Conservation (phyloP, 768 basidiomycete species). For the Tulasnella sp. region DNA sequence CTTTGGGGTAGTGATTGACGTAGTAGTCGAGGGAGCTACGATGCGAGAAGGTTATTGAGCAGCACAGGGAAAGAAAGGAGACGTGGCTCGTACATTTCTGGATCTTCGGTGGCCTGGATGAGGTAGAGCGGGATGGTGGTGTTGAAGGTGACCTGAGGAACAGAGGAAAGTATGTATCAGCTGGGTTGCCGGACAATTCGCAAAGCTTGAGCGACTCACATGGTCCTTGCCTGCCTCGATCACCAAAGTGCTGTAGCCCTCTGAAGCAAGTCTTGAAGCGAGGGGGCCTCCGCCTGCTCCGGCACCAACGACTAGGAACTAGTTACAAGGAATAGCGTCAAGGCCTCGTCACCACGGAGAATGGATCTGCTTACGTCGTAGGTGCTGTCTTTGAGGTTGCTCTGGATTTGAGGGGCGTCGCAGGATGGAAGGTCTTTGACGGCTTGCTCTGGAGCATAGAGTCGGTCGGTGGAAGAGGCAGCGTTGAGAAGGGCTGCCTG, state of each 20-base stretch:
- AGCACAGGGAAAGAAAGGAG: neutral
- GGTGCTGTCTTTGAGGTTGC: neutral
- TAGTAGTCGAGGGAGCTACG: neutral
- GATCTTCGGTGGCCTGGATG: conserved; percentile 5
- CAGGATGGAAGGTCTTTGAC: neutral
- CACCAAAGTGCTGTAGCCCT: neutral
- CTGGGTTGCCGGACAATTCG: neutral
- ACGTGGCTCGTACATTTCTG: neutral
- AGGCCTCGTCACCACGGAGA: too few species aligned
- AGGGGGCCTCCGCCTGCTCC: conserved; percentile 4
- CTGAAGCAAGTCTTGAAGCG: neutral
- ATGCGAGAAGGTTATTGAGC: neutral
- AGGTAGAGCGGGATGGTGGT: conserved; percentile 16
- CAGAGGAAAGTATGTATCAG: neutral
- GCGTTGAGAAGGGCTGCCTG: neutral
- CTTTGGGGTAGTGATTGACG: conserved; percentile 7
- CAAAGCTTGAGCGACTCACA: neutral
- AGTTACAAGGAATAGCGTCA: too few species aligned
- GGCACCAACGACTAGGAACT: conserved; percentile 5
- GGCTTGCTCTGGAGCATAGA: neutral
- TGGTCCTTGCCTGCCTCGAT: conserved; percentile 10
- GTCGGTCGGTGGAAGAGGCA: neutral
- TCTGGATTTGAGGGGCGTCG: neutral
- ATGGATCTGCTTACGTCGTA: too few species aligned
- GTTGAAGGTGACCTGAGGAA: neutral